Evolutionary conservation across 306 rosid species (phyloP), one percentile per base, ranked within the genome.

Genomic region (Corylus avellana): DNA sequence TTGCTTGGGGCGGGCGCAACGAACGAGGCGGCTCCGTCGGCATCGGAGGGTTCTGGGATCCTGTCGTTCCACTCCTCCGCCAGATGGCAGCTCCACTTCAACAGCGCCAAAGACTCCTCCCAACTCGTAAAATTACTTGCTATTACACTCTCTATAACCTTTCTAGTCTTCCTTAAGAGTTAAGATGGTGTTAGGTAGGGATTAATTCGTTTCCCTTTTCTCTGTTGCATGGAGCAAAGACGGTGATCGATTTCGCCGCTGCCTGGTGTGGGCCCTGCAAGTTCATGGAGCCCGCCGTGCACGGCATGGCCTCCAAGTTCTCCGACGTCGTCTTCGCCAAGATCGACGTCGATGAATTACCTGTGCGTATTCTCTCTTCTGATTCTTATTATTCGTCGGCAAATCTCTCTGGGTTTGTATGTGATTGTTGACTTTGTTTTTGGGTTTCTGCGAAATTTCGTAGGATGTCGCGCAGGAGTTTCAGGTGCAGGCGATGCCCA

Each of bases 191-290:
- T 20, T 59, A 11, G 66, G 62, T n/a, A 47, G 12, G 64, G 70
- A 49, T 75, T 81, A 55, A 53, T 18, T 79, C 42, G 5, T 6
- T 18, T 3, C 53, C 53, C 8, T 12, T 64, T 2, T 4, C 8
- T 29, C 27, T 46, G 16, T 58, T 59, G n/a, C 18, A 27, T 25
- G 47, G 79, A 57, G 74, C 44, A 47, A 42, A 92, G 98, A 37
- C 80, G 61, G 99, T 96, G 82, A 81, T 96, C 25, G 99, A 93
- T 82, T 96, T 96, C 96, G 86, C 96, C 1, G 99, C 98, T 3
- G 55, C 94, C 42, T 96, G 98, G 99, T 96, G 99, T 74, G 99
- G 98, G 0, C 99, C 98, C 1, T 96, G 98, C 84, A 92, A n/a
- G 72, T 71, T 90, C 73, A 91, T 96, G 10, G 98, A 85, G 87